Evolutionary conservation across 73 alveolate genomes (phyloP).

Genomic region (Stentor coeruleus): DNA sequence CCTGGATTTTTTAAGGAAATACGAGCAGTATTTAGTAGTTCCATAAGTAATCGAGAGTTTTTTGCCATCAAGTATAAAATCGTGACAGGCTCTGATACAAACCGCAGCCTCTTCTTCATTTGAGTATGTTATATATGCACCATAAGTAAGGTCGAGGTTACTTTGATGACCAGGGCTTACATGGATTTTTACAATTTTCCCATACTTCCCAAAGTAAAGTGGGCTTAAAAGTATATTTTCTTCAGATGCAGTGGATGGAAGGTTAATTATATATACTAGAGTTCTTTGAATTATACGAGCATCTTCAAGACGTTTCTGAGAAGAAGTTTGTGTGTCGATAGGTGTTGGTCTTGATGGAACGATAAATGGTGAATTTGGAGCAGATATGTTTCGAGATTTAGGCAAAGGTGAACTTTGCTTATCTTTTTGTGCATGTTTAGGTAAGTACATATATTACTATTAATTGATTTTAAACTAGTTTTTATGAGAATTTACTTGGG

Average conservation of each 20-base stretch:
- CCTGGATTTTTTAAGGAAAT: slow-evolving; percentile 61
- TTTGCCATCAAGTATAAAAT: slow-evolving; percentile 54
- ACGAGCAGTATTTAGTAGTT: slow-evolving; percentile 75
- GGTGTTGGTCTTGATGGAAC: no score
- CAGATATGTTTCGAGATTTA: no score
- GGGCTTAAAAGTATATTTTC: slow-evolving; percentile 44
- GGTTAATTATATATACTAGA: slow-evolving; percentile 37
- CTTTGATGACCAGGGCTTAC: slow-evolving; percentile 40
- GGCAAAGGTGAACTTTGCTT: no score
- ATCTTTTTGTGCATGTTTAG: no score
- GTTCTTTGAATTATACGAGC: slow-evolving; percentile 37
- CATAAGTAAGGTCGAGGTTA: slow-evolving; percentile 40
- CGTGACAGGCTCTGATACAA: slow-evolving; percentile 69
- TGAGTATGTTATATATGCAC: slow-evolving; percentile 73
- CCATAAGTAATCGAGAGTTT: slow-evolving; percentile 76
- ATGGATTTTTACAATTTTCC: slow-evolving; percentile 46
- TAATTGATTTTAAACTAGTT: no score
- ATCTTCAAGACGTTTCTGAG: background rate
- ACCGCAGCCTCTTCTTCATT: slow-evolving; percentile 61
- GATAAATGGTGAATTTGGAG: no score
- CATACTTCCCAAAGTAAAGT: slow-evolving; percentile 85
- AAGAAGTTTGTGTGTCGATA: background rate
- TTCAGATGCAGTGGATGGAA: slow-evolving; percentile 39
- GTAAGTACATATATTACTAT: no score
- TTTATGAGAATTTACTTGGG: no score